Evolutionary conservation across 495 filamentous ascomycete genomes (phyloP), one percentile per base, ranked within the genome.

Genomic region (Penicillium antarcticum): DNA sequence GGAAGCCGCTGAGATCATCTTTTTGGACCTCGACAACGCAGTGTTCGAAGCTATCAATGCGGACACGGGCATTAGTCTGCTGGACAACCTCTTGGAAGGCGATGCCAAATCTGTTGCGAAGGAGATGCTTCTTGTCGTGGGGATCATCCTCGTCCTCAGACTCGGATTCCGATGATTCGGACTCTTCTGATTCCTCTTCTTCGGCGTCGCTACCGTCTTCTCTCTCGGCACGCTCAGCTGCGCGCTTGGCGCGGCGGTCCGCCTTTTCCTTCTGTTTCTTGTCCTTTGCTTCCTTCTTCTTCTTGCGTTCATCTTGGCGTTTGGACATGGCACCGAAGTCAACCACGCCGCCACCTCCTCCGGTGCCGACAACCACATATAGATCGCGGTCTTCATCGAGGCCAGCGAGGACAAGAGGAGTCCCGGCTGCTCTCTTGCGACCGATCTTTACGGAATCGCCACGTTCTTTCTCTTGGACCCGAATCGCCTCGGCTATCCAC

Each of bases 21-120:
- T 95, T 96, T 73, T 86, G 83, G 26, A 98, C 94, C 72, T 97
- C 94, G 41, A 97, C 91, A 9, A 97, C 95, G 56, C 89, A 95
- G 66, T 95, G 87, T 71, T 98, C 95, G 68, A 98, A 98, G 70
- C 87, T 92, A 66, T 98, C 94, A 56, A 97, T 96, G 48, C 91
- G 76, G 16, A 97, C 89, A 13, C 91, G 76, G 4, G 92, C 89
- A 53, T 85, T 91, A 34, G 92, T 98, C 74, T 96, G 91, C 46
- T 84, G 82, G 17, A 96, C 88, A 7, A 97, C 95, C 61, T 95
- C 92, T 63, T 96, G 91, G 70, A 97, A 98, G 9, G 95, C 94
- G 63, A 86, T 89, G 11, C 92, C 95, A 58, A 98, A 98, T 40
- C 84, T 82, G 68, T 97, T 97, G 45, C 85, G 71, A 8, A 89